phyloP scores from a whole-genome alignment of 2,329 filamentous ascomycete genomes.

The Passalora sequoiae region DNA sequence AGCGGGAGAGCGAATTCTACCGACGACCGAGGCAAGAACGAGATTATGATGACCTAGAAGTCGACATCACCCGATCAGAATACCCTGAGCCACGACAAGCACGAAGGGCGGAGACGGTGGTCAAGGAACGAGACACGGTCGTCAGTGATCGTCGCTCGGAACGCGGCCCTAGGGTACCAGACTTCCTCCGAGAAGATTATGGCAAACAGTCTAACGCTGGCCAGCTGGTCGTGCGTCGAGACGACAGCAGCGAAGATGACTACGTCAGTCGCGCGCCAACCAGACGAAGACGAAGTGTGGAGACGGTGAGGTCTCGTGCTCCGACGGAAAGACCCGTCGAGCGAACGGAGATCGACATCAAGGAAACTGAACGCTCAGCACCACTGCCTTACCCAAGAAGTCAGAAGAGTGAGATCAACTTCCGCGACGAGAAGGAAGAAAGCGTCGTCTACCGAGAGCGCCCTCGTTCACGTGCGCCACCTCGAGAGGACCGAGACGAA shows the following conservation, averaged over 20 bases:
- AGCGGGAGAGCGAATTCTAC: constrained; percentile 40
- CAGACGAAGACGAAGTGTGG: constrained; percentile 24
- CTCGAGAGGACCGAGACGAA: constrained; percentile 29
- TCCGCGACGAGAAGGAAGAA: constrained; percentile 27
- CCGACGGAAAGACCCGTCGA: constrained; percentile 36
- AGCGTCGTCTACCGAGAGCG: constrained; percentile 38
- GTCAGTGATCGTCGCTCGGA: constrained; percentile 32
- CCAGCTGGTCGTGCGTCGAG: constrained; percentile 40
- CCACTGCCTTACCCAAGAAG: constrained; percentile 26
- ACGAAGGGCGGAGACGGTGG: constrained; percentile 23
- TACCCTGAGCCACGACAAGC: constrained; percentile 21
- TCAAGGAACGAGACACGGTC: constrained; percentile 32
- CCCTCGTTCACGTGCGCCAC: constrained; percentile 34
- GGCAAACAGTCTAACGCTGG: constrained; percentile 40
- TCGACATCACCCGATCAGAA: constrained; percentile 39
- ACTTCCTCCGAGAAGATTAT: constrained; percentile 49
- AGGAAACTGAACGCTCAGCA: constrained; percentile 25
- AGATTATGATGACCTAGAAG: constrained; percentile 48
- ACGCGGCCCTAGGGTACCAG: constrained; percentile 42
- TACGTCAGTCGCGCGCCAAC: constrained; percentile 26
- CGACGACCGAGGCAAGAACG: constrained; percentile 36
- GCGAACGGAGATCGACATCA: constrained; percentile 39
- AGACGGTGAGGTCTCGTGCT: constrained; percentile 26
- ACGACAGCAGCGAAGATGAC: constrained; percentile 37
- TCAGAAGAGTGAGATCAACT: constrained; percentile 23